Evolutionary conservation across 306 rosid species (phyloP), one percentile per base, ranked within the genome.

Genomic region (Vigna reflexopilosa): DNA sequence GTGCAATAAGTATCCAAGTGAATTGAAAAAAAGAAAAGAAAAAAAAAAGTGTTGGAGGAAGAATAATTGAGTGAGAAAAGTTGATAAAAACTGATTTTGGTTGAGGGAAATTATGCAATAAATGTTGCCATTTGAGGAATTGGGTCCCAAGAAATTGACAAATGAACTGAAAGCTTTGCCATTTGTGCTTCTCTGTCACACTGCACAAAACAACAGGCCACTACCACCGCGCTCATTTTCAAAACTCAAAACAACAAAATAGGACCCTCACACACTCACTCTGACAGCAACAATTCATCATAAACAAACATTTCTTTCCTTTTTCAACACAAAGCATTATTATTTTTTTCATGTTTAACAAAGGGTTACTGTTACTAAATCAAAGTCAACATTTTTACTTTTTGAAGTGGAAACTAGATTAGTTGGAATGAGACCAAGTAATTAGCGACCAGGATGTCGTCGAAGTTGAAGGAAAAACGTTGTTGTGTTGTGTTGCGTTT

Each of bases 91-190:
- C 0, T 4, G 0, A 72, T 11, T 6, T 72, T 17, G 5, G 51
- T 34, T 36, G 51, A 36, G 2, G 9, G 7, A 58, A 73, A 74
- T 15, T 6, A 9, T 24, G 34, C 17, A 59, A 55, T 72, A 72
- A 72, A 72, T 72, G 55, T 56, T 55, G 3, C 0, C 15, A 54
- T 3, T 22, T 26, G 20, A 30, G 44, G 22, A 61, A 61, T 36
- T 56, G 59, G 81, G 81, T 67, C 83, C 81, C 30, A 0, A 10
- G 44, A 73, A 72, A 80, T 70, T 75, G 89, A 88, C 85, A 86
- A 61, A 63, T 73, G n/a, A 83, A 79, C 78, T 57, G 32, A 78
- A 32, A 78, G 80, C 62, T 82, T 79, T 80, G 76, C 77, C 70
- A 76, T 63, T 57, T 36, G 66, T 40, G 44, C 22, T 30, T 67